Evolutionary conservation across 2,329 filamentous ascomycete species (phyloP).

Genomic region (Cryphonectria japonica): DNA sequence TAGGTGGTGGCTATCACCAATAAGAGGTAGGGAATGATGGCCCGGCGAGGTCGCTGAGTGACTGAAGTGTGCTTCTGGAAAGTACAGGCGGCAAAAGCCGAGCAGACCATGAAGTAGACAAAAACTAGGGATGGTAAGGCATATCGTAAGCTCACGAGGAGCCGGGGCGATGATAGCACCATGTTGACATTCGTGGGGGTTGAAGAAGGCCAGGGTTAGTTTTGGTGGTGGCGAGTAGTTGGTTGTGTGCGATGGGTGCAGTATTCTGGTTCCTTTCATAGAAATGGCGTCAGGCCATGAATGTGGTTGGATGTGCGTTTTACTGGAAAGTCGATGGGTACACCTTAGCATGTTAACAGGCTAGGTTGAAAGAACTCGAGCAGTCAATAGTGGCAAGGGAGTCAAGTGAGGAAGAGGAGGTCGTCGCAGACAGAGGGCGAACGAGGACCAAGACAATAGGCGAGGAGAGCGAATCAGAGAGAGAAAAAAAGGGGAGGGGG

Average conservation of each 20-base stretch:
- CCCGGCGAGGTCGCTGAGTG: slow-evolving; percentile 37
- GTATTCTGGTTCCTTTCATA: background rate
- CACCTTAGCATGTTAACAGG: background rate
- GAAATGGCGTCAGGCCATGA: background rate
- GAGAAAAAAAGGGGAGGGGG: no score
- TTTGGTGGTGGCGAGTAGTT: background rate
- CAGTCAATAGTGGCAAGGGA: background rate
- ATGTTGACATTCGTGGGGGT: slow-evolving; percentile 11
- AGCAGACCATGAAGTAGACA: slow-evolving; percentile 58
- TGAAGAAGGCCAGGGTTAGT: background rate
- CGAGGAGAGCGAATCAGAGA: background rate
- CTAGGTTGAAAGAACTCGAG: background rate
- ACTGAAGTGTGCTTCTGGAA: slow-evolving; percentile 47
- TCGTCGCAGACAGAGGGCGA: background rate
- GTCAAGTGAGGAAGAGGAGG: background rate
- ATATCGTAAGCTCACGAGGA: slow-evolving; percentile 58
- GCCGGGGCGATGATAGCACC: slow-evolving; percentile 34
- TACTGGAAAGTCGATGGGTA: background rate
- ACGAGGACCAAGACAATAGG: background rate
- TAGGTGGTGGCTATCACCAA: slow-evolving; percentile 51
- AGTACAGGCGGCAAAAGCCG: slow-evolving; percentile 55
- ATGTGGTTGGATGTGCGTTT: background rate
- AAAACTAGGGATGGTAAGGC: slow-evolving; percentile 61
- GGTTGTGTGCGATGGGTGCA: background rate
- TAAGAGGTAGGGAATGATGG: slow-evolving; percentile 49